Conservation (phyloP, 78 protist species). For the Corallochytrium limacisporum region DNA sequence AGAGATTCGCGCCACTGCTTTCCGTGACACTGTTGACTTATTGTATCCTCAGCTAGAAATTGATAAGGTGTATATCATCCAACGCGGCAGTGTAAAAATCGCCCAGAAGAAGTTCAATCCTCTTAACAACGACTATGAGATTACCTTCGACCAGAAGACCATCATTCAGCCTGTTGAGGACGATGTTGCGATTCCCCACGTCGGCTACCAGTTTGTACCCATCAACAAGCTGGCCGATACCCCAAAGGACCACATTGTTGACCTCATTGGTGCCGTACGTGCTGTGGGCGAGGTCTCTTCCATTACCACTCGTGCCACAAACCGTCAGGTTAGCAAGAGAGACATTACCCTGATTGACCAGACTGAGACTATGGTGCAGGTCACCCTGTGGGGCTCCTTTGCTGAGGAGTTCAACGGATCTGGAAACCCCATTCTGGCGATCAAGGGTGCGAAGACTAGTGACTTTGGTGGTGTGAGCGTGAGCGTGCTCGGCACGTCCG, state of each 20-base stretch:
- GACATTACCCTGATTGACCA: constrained; percentile 8
- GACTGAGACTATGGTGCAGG: neutral
- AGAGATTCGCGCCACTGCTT: constrained; percentile 6
- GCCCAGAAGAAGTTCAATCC: constrained; percentile 19
- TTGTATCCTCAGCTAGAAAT: neutral
- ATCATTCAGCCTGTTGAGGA: constrained; percentile 6
- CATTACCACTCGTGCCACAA: neutral
- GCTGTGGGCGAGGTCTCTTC: neutral
- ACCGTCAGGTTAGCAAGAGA: neutral
- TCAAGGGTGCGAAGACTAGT: neutral
- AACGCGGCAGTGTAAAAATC: constrained; percentile 24
- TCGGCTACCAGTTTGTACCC: neutral
- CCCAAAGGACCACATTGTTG: neutral
- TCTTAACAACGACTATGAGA: constrained; percentile 30
- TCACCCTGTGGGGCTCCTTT: constrained; percentile 34
- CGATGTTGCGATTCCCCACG: neutral
- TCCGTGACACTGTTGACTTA: constrained; percentile 26
- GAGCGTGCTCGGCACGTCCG: neutral
- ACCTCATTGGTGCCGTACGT: constrained; percentile 30
- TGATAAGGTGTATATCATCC: constrained; percentile 24
- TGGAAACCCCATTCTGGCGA: neutral
- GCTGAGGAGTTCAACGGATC: neutral
- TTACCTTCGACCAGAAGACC: constrained; percentile 9
- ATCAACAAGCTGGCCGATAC: neutral
- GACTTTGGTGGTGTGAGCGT: neutral